These are phyloP conservation scores for Dinochytrium kinnereticum DNA, from an alignment of 371 early-diverging fungal genomes.

Conservation along the genomic window DNA sequence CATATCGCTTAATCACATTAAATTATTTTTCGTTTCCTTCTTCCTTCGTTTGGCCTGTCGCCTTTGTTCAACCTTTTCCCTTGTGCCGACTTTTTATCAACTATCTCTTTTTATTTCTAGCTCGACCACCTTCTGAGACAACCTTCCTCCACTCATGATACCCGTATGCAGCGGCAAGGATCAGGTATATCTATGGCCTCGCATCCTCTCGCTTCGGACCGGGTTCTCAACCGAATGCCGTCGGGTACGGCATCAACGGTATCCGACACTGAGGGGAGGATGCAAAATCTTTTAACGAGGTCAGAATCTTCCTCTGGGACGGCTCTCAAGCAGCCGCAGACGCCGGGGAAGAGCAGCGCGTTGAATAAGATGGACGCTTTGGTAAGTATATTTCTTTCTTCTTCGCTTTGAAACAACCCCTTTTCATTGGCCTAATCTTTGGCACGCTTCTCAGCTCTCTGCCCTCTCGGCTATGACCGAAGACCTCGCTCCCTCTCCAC, in stretches of 20 bases:
- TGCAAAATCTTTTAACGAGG: not conserved
- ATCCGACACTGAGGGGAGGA: not conserved
- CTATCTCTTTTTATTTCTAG: not conserved
- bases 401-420: not conserved
- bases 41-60: not conserved
- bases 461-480: constrained; percentile 4
- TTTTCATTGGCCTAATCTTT: not conserved
- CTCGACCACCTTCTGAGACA: not conserved
- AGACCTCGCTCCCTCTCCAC: not conserved
- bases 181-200: not conserved
- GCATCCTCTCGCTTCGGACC: too few relatives aligned
- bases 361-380: constrained; percentile 5
- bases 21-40: too few relatives aligned
- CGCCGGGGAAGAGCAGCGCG: not conserved
- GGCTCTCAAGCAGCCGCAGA: too few relatives aligned
- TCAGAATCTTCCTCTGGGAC: too few relatives aligned
- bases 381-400: not conserved
- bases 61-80: too few relatives aligned
- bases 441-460: not conserved
- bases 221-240: too few relatives aligned
- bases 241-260: not conserved
- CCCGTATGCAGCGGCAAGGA: not conserved
- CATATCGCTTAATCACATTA: too few relatives aligned
- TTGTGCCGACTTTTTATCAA: too few relatives aligned
- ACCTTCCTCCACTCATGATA: not conserved